Evolutionary conservation across 1,284 basidiomycete species (phyloP).

Genomic region (Prillingera fragicola): DNA sequence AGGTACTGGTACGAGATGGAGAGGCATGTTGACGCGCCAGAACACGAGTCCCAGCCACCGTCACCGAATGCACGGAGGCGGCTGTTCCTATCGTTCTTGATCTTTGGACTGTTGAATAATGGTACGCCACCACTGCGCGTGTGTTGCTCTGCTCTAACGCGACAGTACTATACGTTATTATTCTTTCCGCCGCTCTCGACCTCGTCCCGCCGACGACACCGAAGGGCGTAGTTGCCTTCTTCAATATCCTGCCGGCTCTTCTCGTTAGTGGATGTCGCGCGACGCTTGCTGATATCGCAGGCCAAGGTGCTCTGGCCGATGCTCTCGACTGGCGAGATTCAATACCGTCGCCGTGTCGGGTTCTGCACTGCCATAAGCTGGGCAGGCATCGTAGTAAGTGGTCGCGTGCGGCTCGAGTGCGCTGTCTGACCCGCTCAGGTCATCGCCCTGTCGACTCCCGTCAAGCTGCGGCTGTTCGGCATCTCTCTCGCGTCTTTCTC

Average conservation of each 20-base stretch:
- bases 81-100: conserved; percentile 40
- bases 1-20: background rate
- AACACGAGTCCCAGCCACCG: background rate
- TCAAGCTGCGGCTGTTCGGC: conserved; percentile 71
- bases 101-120: conserved; percentile 48
- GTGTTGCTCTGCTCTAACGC: background rate
- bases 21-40: background rate
- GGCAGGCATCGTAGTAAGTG: conserved; percentile 68
- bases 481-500: conserved; percentile 87
- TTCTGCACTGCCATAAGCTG: conserved; percentile 71
- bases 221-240: conserved; percentile 82
- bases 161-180: conserved; percentile 86
- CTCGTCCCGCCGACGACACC: conserved; percentile 84
- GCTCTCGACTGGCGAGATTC: conserved; percentile 70
- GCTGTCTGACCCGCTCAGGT: conserved; percentile 56
- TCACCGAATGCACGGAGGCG: conserved; percentile 17
- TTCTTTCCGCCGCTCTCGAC: conserved; percentile 90
- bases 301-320: conserved; percentile 95
- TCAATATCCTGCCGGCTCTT: conserved; percentile 77
- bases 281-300: conserved; percentile 1
- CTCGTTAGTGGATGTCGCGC: conserved; percentile 39
- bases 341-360: conserved; percentile 66
- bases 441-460: conserved; percentile 66
- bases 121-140: conserved; percentile 16
- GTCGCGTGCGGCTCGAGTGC: no score